Evolutionary conservation across 768 basidiomycete genomes (phyloP).

Genomic region (Mycena olivaceomarginata): DNA sequence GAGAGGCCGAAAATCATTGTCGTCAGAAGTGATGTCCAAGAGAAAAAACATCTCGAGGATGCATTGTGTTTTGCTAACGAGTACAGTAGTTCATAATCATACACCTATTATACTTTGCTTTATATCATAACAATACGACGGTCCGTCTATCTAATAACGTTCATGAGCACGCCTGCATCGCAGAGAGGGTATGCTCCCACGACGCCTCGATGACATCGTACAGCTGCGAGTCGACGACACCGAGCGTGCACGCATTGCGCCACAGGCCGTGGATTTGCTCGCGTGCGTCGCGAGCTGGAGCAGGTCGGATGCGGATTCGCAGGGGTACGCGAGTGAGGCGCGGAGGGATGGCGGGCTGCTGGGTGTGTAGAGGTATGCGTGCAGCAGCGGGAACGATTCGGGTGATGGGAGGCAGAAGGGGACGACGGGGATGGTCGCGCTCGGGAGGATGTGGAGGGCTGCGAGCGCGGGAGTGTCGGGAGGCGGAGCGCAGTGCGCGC

Average conservation of each 20-base stretch:
- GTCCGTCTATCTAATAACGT: neutral
- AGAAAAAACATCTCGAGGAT: neutral
- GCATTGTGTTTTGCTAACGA: neutral
- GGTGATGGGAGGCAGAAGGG: conserved; percentile 71
- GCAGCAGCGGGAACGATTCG: conserved; percentile 68
- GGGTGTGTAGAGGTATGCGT: conserved; percentile 72
- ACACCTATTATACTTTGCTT: neutral
- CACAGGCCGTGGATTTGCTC: conserved; percentile 63
- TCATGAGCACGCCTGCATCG: conserved; percentile 55
- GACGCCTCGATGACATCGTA: conserved; percentile 70
- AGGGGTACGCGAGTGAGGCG: conserved; percentile 62
- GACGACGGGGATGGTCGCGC: conserved; percentile 66
- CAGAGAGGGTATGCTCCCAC: conserved; percentile 68
- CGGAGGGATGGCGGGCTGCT: conserved; percentile 62
- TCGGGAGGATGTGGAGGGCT: conserved; percentile 19
- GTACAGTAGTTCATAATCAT: conserved; percentile 15
- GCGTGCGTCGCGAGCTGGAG: conserved; percentile 37
- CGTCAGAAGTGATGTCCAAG: too few species aligned
- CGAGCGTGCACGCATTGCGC: conserved; percentile 70
- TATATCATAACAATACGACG: conserved; percentile 16
- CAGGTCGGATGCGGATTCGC: conserved; percentile 42
- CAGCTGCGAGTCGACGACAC: conserved; percentile 68
- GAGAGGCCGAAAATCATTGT: too few species aligned
- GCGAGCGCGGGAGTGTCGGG: conserved; percentile 54
- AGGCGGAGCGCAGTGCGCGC: conserved; percentile 61